Conservation (phyloP, 192 early-diverging fungal genomes). For the Umbelopsis isabellina region DNA sequence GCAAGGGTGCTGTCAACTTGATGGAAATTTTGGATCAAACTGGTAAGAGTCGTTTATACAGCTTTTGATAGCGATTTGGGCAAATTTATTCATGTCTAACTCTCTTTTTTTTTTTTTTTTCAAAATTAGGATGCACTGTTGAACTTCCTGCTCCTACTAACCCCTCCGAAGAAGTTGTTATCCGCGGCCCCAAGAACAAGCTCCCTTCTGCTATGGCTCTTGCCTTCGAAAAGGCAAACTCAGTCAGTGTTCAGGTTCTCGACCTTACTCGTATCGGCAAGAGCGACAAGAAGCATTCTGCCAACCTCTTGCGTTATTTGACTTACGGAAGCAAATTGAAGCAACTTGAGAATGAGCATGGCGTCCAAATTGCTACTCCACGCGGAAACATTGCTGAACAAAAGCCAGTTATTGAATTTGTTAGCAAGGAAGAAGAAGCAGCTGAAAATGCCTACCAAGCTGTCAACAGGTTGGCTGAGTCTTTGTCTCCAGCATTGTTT, state of each 20-base stretch:
- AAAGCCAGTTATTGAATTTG: constrained; percentile 72
- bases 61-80: not conserved
- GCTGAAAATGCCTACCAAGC: constrained; percentile 65
- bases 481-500: constrained; percentile 57
- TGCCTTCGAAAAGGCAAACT: constrained; percentile 83
- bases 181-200: constrained; percentile 77
- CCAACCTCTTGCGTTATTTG: constrained; percentile 75
- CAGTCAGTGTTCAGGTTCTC: constrained; percentile 70
- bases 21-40: constrained; percentile 85
- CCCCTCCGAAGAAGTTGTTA: constrained; percentile 71
- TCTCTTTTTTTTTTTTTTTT: no score
- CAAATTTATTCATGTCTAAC: not conserved
- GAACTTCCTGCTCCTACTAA: constrained; percentile 74
- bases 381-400: constrained; percentile 48
- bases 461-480: constrained; percentile 57
- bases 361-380: constrained; percentile 62
- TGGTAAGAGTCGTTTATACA: constrained; percentile 34
- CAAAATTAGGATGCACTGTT: constrained; percentile 69
- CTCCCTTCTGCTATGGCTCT: constrained; percentile 74
- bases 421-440: constrained; percentile 65
- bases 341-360: constrained; percentile 76
- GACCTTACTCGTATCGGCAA: constrained; percentile 66
- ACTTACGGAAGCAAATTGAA: constrained; percentile 70
- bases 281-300: constrained; percentile 58
- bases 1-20: constrained; percentile 74